Percentiles rank a stretch among this genome's conserved stretches.
Conservation (phyloP, 495 filamentous ascomycete genomes). For the Immersiella caudata region DNA sequence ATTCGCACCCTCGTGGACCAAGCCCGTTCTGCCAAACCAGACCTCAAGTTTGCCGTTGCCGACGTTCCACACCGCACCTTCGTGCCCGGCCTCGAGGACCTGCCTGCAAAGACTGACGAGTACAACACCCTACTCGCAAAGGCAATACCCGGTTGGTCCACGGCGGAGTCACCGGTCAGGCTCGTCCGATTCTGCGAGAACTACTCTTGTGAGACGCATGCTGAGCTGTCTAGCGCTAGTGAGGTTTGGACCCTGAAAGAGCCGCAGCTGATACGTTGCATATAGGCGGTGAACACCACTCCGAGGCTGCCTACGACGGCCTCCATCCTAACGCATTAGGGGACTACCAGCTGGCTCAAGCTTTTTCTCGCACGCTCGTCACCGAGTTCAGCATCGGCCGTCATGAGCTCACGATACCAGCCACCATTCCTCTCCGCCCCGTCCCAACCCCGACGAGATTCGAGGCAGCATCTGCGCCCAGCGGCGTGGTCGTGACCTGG, state of each 20-base stretch:
- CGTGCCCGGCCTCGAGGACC: constrained; percentile 27
- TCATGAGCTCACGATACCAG: constrained; percentile 23
- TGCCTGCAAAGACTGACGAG: constrained; percentile 27
- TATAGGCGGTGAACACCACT: constrained; percentile 25
- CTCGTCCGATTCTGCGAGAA: constrained; percentile 33
- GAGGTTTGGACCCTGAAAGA: neutral
- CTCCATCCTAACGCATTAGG: constrained; percentile 42
- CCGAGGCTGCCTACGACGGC: constrained; percentile 40
- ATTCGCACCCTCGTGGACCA: constrained; percentile 30
- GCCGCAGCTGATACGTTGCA: neutral
- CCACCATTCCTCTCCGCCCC: constrained; percentile 20
- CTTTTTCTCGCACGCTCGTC: constrained; percentile 29
- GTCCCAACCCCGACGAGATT: constrained; percentile 21
- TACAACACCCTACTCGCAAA: constrained; percentile 36
- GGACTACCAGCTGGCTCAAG: constrained; percentile 35
- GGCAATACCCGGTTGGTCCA: constrained; percentile 26
- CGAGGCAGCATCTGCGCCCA: constrained; percentile 5
- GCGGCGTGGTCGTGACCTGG: constrained; percentile 31
- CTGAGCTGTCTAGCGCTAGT: neutral
- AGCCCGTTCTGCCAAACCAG: constrained; percentile 30
- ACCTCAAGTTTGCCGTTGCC: constrained; percentile 36
- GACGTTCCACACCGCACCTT: constrained; percentile 35
- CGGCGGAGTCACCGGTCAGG: constrained; percentile 29
- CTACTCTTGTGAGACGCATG: constrained; percentile 31
- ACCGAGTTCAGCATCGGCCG: constrained; percentile 23